phyloP scores from a whole-genome alignment of 805 yeast genomes.

The Candida ficus region DNA sequence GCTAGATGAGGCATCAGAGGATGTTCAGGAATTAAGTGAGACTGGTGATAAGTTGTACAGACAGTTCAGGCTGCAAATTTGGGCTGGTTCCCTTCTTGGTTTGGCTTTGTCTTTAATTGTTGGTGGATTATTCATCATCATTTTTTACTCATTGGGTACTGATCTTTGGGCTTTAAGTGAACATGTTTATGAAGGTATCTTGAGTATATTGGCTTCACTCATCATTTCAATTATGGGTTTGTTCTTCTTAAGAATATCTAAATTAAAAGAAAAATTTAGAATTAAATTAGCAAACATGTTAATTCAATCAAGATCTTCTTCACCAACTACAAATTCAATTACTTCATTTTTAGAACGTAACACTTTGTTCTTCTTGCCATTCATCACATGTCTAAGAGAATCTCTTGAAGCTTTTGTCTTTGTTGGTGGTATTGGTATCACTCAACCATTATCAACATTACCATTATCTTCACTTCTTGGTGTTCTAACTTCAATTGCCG shows the following conservation, averaged over 20 bases:
- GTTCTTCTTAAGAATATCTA: conserved; percentile 73
- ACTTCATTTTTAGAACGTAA: conserved; percentile 48
- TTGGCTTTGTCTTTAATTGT: conserved; percentile 61
- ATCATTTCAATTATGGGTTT: conserved; percentile 86
- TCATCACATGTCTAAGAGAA: conserved; percentile 82
- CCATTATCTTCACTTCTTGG: conserved; percentile 63
- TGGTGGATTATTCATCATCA: conserved; percentile 64
- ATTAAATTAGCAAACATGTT: conserved; percentile 44
- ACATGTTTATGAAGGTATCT: conserved; percentile 82
- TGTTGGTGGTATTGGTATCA: conserved; percentile 81
- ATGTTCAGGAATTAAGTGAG: conserved; percentile 6
- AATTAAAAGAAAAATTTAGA: conserved; percentile 79
- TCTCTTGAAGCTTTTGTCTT: conserved; percentile 91
- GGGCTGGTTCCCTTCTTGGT: conserved; percentile 78
- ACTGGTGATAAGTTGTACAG: conserved; percentile 33
- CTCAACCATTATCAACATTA: conserved; percentile 60
- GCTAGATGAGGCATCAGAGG: conserved; percentile 2
- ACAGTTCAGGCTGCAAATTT: conserved; percentile 60
- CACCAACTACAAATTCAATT: conserved; percentile 18
- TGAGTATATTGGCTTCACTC: conserved; percentile 70
- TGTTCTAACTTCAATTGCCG: conserved; percentile 47
- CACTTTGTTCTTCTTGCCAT: conserved; percentile 72
- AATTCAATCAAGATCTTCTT: conserved; percentile 19
- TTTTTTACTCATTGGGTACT: conserved; percentile 73
- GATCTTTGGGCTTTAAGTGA: conserved; percentile 88